Base-by-base conservation (phyloP, 495 filamentous ascomycete species). In the Hyaloscypha bicolor region DNA sequence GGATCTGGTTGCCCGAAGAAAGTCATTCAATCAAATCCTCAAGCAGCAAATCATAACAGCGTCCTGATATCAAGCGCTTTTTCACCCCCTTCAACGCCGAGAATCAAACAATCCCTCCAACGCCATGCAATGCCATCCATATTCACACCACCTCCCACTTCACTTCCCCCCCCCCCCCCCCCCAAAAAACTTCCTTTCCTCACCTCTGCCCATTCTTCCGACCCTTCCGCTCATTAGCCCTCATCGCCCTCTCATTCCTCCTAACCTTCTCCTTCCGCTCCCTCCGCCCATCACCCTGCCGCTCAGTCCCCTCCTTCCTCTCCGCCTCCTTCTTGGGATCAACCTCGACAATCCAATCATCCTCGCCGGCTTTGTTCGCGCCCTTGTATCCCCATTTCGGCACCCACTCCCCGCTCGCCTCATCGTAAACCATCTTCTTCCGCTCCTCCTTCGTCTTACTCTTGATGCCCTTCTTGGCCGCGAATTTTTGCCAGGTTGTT, bases 341-440 rank as follows among this genome's bases (percentile, higher is more conserved):
- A 33, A 97, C 88, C 85, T 98, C 96, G 32, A 98, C 93, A 73
- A 97, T 81, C 90, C 94, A 95, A 70, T 93, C 86, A 56, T 83
- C 78, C 71, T 93, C 90, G 0, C 83, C 87, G 16, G 86, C 86
- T 84, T 94, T 93, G 76, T 94, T 95, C 76, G 90, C 91, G 57
- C 93, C 96, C 81, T 93, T 93, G 80, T 96, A 97, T 1, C 95
- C 95, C 92, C 93, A 99, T 78, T 89, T 90, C 55, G 92, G 90
- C 64, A 94, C 91, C 90, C 91, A 97, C 75, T 96, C 91, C 57
- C 91, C 90, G 31, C 83, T 93, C 62, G 79, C 87, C 79, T 97
- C 93, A 77, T 97, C 91, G 76, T 90, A 97, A 52, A 90, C 86
- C 71, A 90, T 80, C 76, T 96, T 93, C 66, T 85, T 82, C 32